Conservation (phyloP, 352 stramenopile genomes). For the Phytophthora hybrid region DNA sequence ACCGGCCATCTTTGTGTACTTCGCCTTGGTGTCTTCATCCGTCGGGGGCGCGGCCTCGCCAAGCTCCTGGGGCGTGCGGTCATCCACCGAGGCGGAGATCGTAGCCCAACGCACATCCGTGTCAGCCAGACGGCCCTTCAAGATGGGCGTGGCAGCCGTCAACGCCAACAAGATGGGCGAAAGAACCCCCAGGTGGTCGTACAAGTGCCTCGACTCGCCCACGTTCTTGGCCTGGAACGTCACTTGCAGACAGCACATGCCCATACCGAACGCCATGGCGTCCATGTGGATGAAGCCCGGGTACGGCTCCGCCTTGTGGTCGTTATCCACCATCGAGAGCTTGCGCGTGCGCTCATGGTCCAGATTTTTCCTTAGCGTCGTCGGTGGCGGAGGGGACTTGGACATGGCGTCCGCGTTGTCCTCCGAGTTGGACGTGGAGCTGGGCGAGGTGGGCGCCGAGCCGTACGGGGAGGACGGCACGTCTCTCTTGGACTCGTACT, state of each 20-base stretch:
- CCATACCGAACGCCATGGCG: slow-evolving; percentile 99
- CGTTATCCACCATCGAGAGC: slow-evolving; percentile 43
- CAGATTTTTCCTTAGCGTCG: slow-evolving; percentile 8
- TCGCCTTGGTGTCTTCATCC: slow-evolving; percentile 59
- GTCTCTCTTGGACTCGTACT: slow-evolving; percentile 76
- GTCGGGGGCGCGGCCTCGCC: slow-evolving; percentile 49
- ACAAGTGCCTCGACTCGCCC: slow-evolving; percentile 98
- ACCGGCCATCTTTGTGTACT: slow-evolving; percentile 94
- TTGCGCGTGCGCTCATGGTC: slow-evolving; percentile 58
- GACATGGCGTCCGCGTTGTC: slow-evolving; percentile 34
- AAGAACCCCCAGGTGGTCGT: slow-evolving; percentile 99
- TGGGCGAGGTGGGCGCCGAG: slow-evolving; percentile 39
- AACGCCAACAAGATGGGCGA: slow-evolving; percentile 99
- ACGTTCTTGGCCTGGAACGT: slow-evolving; percentile 99
- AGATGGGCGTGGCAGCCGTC: slow-evolving; percentile 98
- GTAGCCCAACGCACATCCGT: slow-evolving; percentile 96
- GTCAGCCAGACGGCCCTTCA: slow-evolving; percentile 94
- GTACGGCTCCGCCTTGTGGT: slow-evolving; percentile 83
- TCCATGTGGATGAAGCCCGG: slow-evolving; percentile 98
- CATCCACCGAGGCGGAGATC: slow-evolving; percentile 98
- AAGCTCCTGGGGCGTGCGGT: slow-evolving; percentile 90
- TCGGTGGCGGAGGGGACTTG: slow-evolving; percentile 67
- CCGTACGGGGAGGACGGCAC: slow-evolving; percentile 26
- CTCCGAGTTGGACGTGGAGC: slow-evolving; percentile 68
- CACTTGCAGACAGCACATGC: slow-evolving; percentile 99